Base-by-base conservation (phyloP, 1,139 yeast genomes). In the Meyerozyma smithsonii region DNA sequence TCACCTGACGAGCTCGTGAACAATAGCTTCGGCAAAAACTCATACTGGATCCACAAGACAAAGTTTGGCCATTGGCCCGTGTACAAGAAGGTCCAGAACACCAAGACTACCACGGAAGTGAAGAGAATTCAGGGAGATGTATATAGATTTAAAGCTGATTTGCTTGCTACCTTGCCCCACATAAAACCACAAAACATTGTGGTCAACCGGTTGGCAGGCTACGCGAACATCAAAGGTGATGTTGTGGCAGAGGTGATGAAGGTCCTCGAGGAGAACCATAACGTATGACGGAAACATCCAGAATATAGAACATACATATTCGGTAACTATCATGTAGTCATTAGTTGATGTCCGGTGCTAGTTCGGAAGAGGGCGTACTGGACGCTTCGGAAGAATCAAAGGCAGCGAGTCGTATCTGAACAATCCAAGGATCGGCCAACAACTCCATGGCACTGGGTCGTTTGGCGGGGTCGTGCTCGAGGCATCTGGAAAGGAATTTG, bases 391-490 rank as follows among this genome's bases (percentile, higher is more conserved):
- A 50, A 2, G 64, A 55, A 1, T 72, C 84, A 58, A 84, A 82
- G 1, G 94, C 90, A 42, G 80, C 76, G 49, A 78, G 79, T 50
- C 90, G 66, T 41, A 85, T 84, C 20, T 80, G 77, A 36, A 79
- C 76, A 46, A 84, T 81, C 98, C 98, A 92, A 2, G 96, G 96
- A 60, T 92, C 96, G 46, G 77, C 78, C 52, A 92, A 66, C 39
- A 92, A 69, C 52, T 89, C 97, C 37, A 81, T 83, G 0, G 98
- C 97, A 32, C 86, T 74, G 1, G 90, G 82, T 47, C 98, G 75
- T 56, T 77, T 75, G 36, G 69, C 69, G 2, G 97, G 96, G 57
- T 89, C 92, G 47, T 84, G 87, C 48, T 85, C 88, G 48, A 92
- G 70, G 57, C 97, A 87, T 49, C 83, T 74, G 19, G 79, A 69